These are phyloP conservation scores for Gynostemma pentaphyllum DNA, from an alignment of 306 rosid genomes.

Conservation along the genomic window DNA sequence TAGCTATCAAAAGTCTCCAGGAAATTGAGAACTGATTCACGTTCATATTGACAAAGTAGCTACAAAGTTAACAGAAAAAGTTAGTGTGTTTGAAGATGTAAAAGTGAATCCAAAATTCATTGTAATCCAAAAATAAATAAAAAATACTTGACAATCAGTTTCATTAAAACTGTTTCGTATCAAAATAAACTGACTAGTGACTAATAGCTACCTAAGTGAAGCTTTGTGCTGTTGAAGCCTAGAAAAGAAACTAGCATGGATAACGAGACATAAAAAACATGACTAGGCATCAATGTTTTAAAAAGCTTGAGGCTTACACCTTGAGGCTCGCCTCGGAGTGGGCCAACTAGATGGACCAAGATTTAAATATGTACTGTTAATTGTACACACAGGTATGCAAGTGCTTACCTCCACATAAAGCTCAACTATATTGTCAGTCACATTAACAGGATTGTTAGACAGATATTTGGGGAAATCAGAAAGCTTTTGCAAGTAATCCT, in stretches of 20 bases:
- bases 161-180: too few relatives aligned
- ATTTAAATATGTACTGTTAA: not conserved
- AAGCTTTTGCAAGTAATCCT: conserved; percentile 57
- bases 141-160: too few relatives aligned
- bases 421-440: conserved; percentile 85
- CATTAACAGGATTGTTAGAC: conserved; percentile 55
- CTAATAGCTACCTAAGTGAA: not conserved
- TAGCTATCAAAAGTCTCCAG: conserved; percentile 88
- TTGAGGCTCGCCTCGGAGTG: too few relatives aligned
- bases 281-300: too few relatives aligned
- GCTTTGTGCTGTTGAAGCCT: not conserved
- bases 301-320: too few relatives aligned
- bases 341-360: not conserved
- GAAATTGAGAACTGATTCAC: conserved; percentile 81
- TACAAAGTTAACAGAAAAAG: conserved; percentile 28
- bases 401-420: conserved; percentile 82
- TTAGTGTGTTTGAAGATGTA: not conserved
- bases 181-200: too few relatives aligned
- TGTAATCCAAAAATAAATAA: not conserved
- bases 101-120: not conserved
- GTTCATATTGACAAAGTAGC: conserved; percentile 80
- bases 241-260: not conserved
- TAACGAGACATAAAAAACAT: too few relatives aligned
- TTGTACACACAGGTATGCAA: not conserved
- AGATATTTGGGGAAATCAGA: conserved; percentile 70